A percentile compares a stretch with the other conserved stretches of the same genome.
These are phyloP conservation scores for Yamadazyma spencermartinsiae DNA, from an alignment of 1,139 yeast genomes.

Conservation along the genomic window DNA sequence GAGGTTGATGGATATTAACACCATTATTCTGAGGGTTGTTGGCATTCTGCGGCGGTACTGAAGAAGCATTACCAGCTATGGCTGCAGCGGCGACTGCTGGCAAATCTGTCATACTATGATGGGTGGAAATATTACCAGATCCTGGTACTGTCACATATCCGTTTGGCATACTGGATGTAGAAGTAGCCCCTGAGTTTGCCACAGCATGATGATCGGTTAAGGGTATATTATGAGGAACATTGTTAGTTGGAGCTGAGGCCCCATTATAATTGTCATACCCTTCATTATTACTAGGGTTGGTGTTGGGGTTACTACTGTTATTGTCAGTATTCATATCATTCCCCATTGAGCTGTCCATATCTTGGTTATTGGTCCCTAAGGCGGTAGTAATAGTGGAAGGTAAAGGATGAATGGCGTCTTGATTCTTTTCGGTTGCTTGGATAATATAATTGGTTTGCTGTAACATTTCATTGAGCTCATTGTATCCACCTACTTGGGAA, in stretches of 20 bases:
- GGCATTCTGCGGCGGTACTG: neutral
- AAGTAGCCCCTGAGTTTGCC: constrained; percentile 12
- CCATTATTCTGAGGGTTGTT: neutral
- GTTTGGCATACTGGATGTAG: constrained; percentile 10
- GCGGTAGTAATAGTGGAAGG: constrained; percentile 24
- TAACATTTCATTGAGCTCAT: constrained; percentile 32
- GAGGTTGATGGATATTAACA: constrained; percentile 7
- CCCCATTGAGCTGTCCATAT: constrained; percentile 1
- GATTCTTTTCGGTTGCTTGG: constrained; percentile 18
- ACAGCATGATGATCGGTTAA: constrained; percentile 9
- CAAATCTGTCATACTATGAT: constrained; percentile 31
- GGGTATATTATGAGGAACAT: constrained; percentile 14
- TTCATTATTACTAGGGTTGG: constrained; percentile 2
- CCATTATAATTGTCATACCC: constrained; percentile 7
- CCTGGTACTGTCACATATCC: constrained; percentile 14
- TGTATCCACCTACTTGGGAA: constrained; percentile 40
- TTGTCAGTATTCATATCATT: constrained; percentile 1
- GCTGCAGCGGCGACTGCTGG: constrained; percentile 25
- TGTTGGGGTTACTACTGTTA: constrained; percentile 1
- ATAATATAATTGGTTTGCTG: constrained; percentile 29
- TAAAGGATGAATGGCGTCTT: constrained; percentile 16
- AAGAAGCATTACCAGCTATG: constrained; percentile 7
- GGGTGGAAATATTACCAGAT: constrained; percentile 16
- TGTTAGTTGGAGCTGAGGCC: constrained; percentile 16
- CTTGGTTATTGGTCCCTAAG: constrained; percentile 8